Base-by-base conservation (phyloP, 148 eudicot species). In the Spergularia marina region DNA sequence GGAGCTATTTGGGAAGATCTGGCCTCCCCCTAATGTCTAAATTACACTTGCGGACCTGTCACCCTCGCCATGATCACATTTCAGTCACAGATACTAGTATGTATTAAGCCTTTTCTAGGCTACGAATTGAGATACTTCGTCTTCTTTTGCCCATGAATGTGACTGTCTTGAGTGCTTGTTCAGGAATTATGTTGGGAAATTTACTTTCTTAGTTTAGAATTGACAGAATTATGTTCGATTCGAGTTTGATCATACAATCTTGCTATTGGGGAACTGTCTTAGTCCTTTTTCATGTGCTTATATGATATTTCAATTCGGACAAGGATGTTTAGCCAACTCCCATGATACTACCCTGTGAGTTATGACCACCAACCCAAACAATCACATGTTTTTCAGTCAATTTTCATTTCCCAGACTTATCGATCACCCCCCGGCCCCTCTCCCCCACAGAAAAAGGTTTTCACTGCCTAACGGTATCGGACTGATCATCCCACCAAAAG, bases 11-110 rank as follows among this genome's bases (percentile, higher is more conserved):
- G 96, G 90, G 20, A 94, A 94, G 80, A 92, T 94, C 17, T 94
- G 98, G 98, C 98, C 98, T 44, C 98, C 98, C 16, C 98, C 98
- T 21, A 94, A 94, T 73, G 97, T 94, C 68, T 91, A 70, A 85
- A 72, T 25, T 20, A 18, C 30, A 36, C 12, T 68, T 16, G 18
- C 64, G 39, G 64, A 59, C 64, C 64, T 20, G 64, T 59, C 20
- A 9, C 18, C 12, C 39, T 41, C 36, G 36, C 36, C 59, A 52
- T 13, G 54, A 66, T 41, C 54, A 12, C 25, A 13, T 72, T 51
- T 72, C 70, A 4, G 56, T 59, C 59, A 10, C 10, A 61, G 52
- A 59, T 55, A 30, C 36, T 30, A 30, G 36, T 30, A 59, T 66
- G 53, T 15, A 36, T n/a, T 15, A 23, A 23, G 73, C 66, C 54